These are phyloP conservation scores for Acanthamoeba polyphaga DNA, from an alignment of 208 protist species.

Conservation along the genomic window DNA sequence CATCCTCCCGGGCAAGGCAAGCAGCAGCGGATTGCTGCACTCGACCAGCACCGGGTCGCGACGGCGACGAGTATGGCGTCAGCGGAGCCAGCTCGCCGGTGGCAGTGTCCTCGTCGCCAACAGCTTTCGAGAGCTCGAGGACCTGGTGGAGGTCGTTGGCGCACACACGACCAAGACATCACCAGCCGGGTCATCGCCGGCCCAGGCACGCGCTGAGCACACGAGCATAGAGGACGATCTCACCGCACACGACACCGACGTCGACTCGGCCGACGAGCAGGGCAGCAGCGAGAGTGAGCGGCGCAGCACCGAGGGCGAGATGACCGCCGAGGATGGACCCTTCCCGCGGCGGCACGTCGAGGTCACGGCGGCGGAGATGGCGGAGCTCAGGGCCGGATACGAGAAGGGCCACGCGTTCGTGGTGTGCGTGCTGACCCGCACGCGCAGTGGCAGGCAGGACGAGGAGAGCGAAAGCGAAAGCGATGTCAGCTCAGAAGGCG, in stretches of 20 bases:
- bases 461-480: conserved; percentile 33
- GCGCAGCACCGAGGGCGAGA: conserved; percentile 7
- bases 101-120: conserved; percentile 22
- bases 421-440: conserved; percentile 12
- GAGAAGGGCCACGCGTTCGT: background rate
- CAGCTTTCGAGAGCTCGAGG: conserved; percentile 10
- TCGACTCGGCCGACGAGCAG: background rate
- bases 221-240: background rate
- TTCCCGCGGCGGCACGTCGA: conserved; percentile 18
- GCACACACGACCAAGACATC: background rate
- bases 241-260: background rate
- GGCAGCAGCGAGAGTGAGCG: background rate
- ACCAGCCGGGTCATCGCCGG: background rate
- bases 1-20: background rate
- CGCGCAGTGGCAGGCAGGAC: background rate
- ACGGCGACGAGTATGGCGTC: background rate
- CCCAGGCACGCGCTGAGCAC: background rate
- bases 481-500: conserved; percentile 24
- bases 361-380: conserved; percentile 8
- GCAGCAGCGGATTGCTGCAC: background rate
- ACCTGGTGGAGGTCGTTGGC: background rate
- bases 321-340: conserved; percentile 22
- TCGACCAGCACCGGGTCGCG: background rate
- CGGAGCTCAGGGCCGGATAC: background rate
- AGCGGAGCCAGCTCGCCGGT: background rate